These are phyloP conservation scores for Aureobasidium sp. DNA, from an alignment of 2,329 filamentous ascomycete genomes.

Conservation along the genomic window DNA sequence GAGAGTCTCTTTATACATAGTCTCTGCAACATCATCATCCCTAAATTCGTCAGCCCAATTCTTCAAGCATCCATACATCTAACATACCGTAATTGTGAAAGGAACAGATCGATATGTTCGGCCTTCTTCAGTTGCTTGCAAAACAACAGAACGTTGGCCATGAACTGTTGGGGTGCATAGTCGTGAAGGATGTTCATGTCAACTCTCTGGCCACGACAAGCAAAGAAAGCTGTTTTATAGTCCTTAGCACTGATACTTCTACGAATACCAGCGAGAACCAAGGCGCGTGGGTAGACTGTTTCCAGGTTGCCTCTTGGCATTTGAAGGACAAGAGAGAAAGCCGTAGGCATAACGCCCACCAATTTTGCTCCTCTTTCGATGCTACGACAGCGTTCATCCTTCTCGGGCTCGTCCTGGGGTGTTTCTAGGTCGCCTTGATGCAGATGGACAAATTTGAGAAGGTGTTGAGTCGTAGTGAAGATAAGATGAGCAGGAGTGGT, in stretches of 20 bases:
- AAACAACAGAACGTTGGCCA: conserved; percentile 67
- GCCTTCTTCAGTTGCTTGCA: conserved; percentile 76
- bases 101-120: conserved; percentile 80
- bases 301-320: conserved; percentile 96
- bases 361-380: conserved; percentile 84
- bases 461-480: conserved; percentile 85
- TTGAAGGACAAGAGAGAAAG: conserved; percentile 78
- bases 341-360: conserved; percentile 82
- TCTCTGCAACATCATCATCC: conserved; percentile 87
- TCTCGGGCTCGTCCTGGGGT: conserved; percentile 81
- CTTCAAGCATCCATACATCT: neutral
- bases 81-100: conserved; percentile 71
- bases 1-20: conserved; percentile 86
- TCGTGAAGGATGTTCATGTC: conserved; percentile 98
- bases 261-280: conserved; percentile 86
- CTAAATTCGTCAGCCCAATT: conserved; percentile 29
- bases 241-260: conserved; percentile 71
- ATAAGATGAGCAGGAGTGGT: conserved; percentile 76
- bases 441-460: conserved; percentile 91
- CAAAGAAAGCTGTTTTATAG: conserved; percentile 76
- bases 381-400: conserved; percentile 83
- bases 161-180: conserved; percentile 79
- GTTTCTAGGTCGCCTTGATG: conserved; percentile 63
- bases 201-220: conserved; percentile 86
- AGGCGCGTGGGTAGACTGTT: conserved; percentile 85